These are phyloP conservation scores for Verticillium tricorpus DNA, from an alignment of 2,329 filamentous ascomycete genomes.

Conservation along the genomic window DNA sequence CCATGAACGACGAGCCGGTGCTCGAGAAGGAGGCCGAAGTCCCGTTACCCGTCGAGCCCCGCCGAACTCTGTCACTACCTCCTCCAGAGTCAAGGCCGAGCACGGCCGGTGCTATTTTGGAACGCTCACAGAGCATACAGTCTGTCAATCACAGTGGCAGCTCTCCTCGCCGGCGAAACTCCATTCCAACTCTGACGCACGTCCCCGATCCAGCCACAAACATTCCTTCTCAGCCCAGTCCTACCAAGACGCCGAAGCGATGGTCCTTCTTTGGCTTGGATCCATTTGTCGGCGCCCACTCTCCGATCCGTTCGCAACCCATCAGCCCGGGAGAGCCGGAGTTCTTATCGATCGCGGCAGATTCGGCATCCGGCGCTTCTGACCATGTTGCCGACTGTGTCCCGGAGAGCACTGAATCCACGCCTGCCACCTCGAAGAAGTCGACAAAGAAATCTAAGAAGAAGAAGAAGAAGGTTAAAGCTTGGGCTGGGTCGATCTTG, in stretches of 20 bases:
- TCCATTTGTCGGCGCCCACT: slow-evolving; percentile 30
- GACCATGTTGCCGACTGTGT: slow-evolving; percentile 29
- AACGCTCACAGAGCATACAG: slow-evolving; percentile 38
- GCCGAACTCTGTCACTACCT: slow-evolving; percentile 29
- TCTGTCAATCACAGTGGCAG: slow-evolving; percentile 23
- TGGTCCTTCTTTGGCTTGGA: slow-evolving; percentile 63
- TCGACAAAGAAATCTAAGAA: slow-evolving; percentile 34
- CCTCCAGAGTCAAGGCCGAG: slow-evolving; percentile 55
- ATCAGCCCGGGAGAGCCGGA: neutral
- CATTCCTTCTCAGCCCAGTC: slow-evolving; percentile 37
- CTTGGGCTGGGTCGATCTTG: slow-evolving; percentile 65
- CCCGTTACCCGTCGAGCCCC: slow-evolving; percentile 27
- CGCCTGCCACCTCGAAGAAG: slow-evolving; percentile 23
- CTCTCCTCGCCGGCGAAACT: slow-evolving; percentile 51
- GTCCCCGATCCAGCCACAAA: slow-evolving; percentile 29
- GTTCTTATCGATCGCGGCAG: slow-evolving; percentile 7
- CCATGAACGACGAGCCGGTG: slow-evolving; percentile 39
- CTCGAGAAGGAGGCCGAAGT: slow-evolving; percentile 4
- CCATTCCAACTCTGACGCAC: slow-evolving; percentile 50
- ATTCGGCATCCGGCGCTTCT: slow-evolving; percentile 24
- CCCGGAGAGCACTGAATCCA: slow-evolving; percentile 12
- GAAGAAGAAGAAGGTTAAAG: slow-evolving; percentile 71
- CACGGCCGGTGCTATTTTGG: slow-evolving; percentile 67
- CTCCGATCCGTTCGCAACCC: slow-evolving; percentile 2
- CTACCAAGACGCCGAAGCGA: slow-evolving; percentile 48